Base-by-base conservation (phyloP, 441 rosid species). In the Syzygium malaccense region DNA sequence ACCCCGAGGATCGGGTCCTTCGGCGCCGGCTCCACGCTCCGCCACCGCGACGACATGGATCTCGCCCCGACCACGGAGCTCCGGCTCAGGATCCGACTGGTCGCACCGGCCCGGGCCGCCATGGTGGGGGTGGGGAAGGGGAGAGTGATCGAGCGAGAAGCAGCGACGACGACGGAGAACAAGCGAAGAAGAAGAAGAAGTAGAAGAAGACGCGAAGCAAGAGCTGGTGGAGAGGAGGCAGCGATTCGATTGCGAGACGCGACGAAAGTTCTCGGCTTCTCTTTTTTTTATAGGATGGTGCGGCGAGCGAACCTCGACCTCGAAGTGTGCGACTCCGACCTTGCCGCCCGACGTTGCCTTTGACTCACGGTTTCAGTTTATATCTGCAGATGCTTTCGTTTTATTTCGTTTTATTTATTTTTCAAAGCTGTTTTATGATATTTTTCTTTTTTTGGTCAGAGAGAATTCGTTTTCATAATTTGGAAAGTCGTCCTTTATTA, bases 1-100 rank as follows among this genome's bases (percentile, higher is more conserved):
- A 97, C 99, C 55, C 99, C 98, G 49, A 97, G 98, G 85, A 97
- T 97, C 11, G 98, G 99, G 91, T 97, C 99, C 91, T 95, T 97
- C 15, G 97, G 90, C 30, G 99, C 99, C 20, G 98, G 98, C 94
- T 96, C 96, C 51, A 97, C 96, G 95, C 88, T 93, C 86, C 91
- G 91, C 99, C 99, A 97, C 99, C 96, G 95, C 25, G 98, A 95
- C 18, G 97, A 95, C 95, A 97, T 93, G 87, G 91, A 92, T 92
- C 98, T 92, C 62, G 91, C 87, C 83, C 96, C 93, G 3, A 83
- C 45, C 57, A 86, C 64, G 68, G 93, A 88, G 91, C 91, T 88
- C 84, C 90, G 92, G 58, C 62, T 71, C 57, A 88, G 66, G 37
- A 91, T 49, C 87, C 92, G 90, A 17, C 86, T 11, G 66, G 86